phyloP scores from a whole-genome alignment of 371 early-diverging fungal species.

The Rhizomucor pusillus region DNA sequence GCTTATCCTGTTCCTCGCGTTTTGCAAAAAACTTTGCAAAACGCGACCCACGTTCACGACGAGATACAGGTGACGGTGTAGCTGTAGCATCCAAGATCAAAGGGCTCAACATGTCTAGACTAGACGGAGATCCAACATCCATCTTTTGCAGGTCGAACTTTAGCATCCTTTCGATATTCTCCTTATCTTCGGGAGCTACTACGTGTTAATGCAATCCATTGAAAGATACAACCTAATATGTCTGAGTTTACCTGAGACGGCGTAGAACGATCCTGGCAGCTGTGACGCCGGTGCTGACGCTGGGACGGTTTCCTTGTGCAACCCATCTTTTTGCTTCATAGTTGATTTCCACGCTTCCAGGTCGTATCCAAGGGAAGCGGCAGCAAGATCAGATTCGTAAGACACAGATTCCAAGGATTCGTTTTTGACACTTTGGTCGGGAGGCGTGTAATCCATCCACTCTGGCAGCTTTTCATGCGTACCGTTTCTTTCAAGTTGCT shows the following conservation, averaged over 20 bases:
- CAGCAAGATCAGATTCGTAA: too few relatives aligned
- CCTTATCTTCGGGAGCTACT: too few relatives aligned
- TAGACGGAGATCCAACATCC: neutral
- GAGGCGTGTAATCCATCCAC: slow-evolving; percentile 69
- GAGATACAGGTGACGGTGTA: slow-evolving; percentile 20
- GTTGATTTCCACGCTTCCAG: slow-evolving; percentile 64
- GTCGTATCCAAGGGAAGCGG: slow-evolving; percentile 48
- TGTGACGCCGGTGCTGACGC: neutral
- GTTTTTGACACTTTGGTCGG: slow-evolving; percentile 32
- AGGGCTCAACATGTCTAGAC: slow-evolving; percentile 6
- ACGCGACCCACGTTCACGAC: slow-evolving; percentile 54
- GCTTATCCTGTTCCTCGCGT: slow-evolving; percentile 40
- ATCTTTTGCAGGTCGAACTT: too few relatives aligned
- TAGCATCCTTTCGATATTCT: too few relatives aligned
- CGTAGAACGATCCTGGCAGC: too few relatives aligned
- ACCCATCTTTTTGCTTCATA: slow-evolving; percentile 60
- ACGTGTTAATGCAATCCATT: too few relatives aligned
- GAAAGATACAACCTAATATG: too few relatives aligned
- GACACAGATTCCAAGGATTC: slow-evolving; percentile 6
- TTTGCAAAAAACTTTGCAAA: slow-evolving; percentile 65
- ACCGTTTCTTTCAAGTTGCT: slow-evolving; percentile 5
- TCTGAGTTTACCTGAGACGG: too few relatives aligned
- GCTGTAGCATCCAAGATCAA: slow-evolving; percentile 1
- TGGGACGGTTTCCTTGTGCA: neutral
- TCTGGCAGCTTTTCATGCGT: slow-evolving; percentile 50